Evolutionary conservation across 1,284 basidiomycete genomes (phyloP), one percentile per base, ranked within the genome.

Genomic region (Crepidotus sp.): DNA sequence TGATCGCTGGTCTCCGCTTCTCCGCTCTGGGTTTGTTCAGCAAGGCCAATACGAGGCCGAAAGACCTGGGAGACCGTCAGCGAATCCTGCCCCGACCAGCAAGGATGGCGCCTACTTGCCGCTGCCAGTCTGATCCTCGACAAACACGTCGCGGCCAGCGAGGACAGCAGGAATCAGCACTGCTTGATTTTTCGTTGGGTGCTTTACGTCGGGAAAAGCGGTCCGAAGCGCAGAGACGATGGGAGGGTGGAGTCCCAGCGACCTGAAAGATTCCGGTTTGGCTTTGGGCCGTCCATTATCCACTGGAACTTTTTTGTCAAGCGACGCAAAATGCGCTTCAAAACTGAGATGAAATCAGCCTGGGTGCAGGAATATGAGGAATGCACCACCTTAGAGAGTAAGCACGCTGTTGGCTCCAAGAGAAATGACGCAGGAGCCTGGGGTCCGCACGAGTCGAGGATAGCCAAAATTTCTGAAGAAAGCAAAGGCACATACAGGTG

Each of bases 71-170:
- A 38, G 25, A 45, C 17, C 19, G 29, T 30, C 25, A 42, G 45
- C 14, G 42, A 17, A 10, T 18, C n/a, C 33, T 13, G 40, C 31
- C 37, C 34, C 38, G n/a, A 13, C 10, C 18, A 21, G 13, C 30
- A 24, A 38, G n/a, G 24, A 38, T 33, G 40, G 32, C 30, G 15
- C 64, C 49, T 55, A 86, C 84, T 88, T 88, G 65, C 84, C 85
- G 35, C 77, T 76, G 4, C 84, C 85, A 11, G 85, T 83, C 27
- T 66, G 66, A 52, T 84, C 83, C 54, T 76, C 77, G 33, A 87
- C 53, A 10, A 86, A 58, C 17, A 87, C 66, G 60, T 86, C 74
- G 54, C 73, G 71, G 7, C 70, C 70, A 15, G 59, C 57, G 17
- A 78, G 50, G 13, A 85, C 67, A 5, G 77, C 80, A 9, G 74